Percentiles rank a stretch among this genome's conserved stretches.
Evolutionary conservation across 441 rosid genomes (phyloP).

Genomic region (Croton laevigatus): DNA sequence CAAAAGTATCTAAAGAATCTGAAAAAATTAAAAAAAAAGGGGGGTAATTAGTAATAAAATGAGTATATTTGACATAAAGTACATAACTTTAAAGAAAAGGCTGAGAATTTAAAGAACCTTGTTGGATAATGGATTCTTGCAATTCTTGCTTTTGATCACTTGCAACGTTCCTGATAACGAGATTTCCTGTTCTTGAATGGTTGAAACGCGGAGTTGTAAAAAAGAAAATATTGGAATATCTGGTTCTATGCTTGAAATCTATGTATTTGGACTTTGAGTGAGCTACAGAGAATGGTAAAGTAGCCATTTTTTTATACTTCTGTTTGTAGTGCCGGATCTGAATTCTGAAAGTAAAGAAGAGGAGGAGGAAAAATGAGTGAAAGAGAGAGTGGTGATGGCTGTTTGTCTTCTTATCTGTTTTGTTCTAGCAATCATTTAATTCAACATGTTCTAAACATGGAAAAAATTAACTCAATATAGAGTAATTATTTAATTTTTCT

Average conservation of each 20-base stretch:
- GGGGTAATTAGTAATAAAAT: not conserved
- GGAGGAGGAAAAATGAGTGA: constrained; percentile 22
- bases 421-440: not conserved
- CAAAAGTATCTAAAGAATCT: constrained; percentile 20
- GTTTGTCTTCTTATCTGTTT: constrained; percentile 20
- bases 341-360: not conserved
- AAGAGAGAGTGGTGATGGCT: constrained; percentile 20
- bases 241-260: constrained; percentile 20
- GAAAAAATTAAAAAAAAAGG: not conserved
- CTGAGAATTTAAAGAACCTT: constrained; percentile 21
- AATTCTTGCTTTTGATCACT: constrained; percentile 33
- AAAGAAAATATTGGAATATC: constrained; percentile 27
- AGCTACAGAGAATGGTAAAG: constrained; percentile 30
- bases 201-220: constrained; percentile 17
- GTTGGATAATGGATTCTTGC: constrained; percentile 27
- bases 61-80: not conserved
- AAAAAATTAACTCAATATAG: not conserved
- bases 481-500: no score
- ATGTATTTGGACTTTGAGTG: constrained; percentile 14
- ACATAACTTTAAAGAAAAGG: not conserved
- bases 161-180: constrained; percentile 31
- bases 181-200: constrained; percentile 21
- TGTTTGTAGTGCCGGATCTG: not conserved
- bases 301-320: constrained; percentile 24
- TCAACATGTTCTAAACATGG: constrained; percentile 22